Base-by-base conservation (phyloP, 2,329 filamentous ascomycete genomes). In the Aspergillus sp. region DNA sequence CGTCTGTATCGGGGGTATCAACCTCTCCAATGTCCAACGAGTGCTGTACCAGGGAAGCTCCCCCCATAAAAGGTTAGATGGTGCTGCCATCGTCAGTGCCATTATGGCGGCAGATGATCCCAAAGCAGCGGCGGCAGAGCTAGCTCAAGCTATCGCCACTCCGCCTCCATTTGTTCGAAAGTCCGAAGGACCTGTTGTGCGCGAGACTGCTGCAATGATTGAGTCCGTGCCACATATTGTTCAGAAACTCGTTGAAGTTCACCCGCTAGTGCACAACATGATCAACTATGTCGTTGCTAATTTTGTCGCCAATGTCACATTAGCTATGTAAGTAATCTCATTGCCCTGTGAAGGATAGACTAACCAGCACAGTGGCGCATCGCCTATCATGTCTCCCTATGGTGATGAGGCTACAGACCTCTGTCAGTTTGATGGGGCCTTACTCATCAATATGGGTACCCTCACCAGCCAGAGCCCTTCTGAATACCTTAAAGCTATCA, bases 231-330 rank as follows among this genome's bases (percentile, higher is more conserved):
- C 78, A 3, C 56, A 65, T 3, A 75, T 89, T 17, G 79, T 96
- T 43, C 79, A 78, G 58, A 79, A 81, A 5, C 83, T 96, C 48
- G 84, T 84, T 5, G 72, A 79, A 2, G 80, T 76, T 43, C 87
- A 84, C 56, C 92, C 93, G 0, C 81, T 98, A 20, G 89, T 89
- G 50, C 93, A 98, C 76, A 97, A 96, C 76, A 98, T 98, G 91
- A 98, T 95, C 53, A 98, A 98, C 72, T 82, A 93, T 52, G 93
- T 98, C 0, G 93, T 97, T 20, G 92, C 96, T 69, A 96, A 97
- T 76, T 90, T 98, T 68, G 90, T 93, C 15, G 93, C 95, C 52
- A 97, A 96, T 69, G 88, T 97, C 3, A 91, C 91, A 39, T 82
- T 97, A 15, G 85, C 89, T 34, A 82, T 96, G 77, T 79, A 64